phyloP scores from a whole-genome alignment of 1,139 yeast genomes.

The Schizosaccharomyces versatilis region DNA sequence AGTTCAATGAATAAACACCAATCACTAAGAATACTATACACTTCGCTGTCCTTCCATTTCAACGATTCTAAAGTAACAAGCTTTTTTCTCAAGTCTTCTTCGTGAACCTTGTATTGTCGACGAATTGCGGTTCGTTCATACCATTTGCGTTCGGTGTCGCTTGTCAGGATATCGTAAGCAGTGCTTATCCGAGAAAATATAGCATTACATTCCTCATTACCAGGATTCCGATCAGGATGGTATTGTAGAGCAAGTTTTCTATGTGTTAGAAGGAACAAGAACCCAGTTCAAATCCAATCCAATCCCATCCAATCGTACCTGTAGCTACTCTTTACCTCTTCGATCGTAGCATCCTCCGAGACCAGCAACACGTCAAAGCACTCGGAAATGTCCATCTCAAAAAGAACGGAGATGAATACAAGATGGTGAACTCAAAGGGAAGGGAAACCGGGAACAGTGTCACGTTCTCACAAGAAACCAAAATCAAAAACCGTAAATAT shows the following conservation, averaged over 20 bases:
- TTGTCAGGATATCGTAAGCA: not conserved
- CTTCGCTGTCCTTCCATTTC: too few species aligned
- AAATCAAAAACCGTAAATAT: too few species aligned
- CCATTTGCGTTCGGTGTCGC: not conserved
- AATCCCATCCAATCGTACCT: not conserved
- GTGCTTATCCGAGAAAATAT: not conserved
- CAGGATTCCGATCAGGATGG: conserved; percentile 1
- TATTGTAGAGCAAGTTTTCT: not conserved
- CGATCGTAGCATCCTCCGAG: not conserved
- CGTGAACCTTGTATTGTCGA: not conserved
- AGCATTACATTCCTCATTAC: not conserved
- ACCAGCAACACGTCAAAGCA: not conserved
- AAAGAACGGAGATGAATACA: too few species aligned
- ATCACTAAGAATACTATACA: too few species aligned
- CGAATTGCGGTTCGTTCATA: not conserved
- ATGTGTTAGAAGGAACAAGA: not conserved
- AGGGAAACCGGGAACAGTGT: too few species aligned
- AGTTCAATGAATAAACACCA: too few species aligned
- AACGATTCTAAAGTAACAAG: too few species aligned
- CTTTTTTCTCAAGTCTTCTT: not conserved
- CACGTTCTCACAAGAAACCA: too few species aligned
- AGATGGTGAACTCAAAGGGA: too few species aligned
- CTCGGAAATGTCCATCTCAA: not conserved
- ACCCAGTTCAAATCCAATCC: not conserved
- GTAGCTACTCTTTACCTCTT: not conserved